Evolutionary conservation across 371 early-diverging fungal species (phyloP).

Genomic region (Mucor mucedo): DNA sequence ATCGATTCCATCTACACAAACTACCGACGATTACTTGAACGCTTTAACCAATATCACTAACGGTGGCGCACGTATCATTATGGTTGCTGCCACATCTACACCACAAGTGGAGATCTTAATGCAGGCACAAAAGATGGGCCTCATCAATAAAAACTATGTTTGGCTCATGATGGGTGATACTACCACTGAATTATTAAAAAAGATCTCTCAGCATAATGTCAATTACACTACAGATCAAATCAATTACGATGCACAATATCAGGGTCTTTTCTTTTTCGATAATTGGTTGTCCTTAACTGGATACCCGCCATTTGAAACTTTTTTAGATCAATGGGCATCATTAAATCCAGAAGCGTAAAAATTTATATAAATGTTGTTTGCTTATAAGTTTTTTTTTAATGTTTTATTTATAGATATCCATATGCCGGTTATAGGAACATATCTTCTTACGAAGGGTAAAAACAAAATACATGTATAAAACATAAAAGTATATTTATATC

Average conservation of each 20-base stretch:
- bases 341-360: conserved; percentile 53
- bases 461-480: background rate
- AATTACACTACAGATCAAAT: conserved; percentile 25
- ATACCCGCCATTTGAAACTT: conserved; percentile 58
- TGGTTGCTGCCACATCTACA: conserved; percentile 43
- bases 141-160: conserved; percentile 49
- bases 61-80: conserved; percentile 48
- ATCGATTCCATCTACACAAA: conserved; percentile 31
- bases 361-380: background rate
- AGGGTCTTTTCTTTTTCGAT: conserved; percentile 62
- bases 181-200: conserved; percentile 32
- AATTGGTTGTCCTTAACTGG: conserved; percentile 58
- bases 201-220: conserved; percentile 30
- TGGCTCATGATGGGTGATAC: conserved; percentile 59
- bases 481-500: background rate
- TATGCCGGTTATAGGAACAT: conserved; percentile 62
- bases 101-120: conserved; percentile 38
- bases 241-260: conserved; percentile 40
- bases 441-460: conserved; percentile 63
- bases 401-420: conserved; percentile 50
- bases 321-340: conserved; percentile 55
- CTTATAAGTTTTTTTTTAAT: background rate
- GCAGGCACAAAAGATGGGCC: conserved; percentile 41
- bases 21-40: conserved; percentile 21
- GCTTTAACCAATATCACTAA: conserved; percentile 37